Conservation (phyloP, 495 filamentous ascomycete species). For the Aspergillus nidulans region DNA sequence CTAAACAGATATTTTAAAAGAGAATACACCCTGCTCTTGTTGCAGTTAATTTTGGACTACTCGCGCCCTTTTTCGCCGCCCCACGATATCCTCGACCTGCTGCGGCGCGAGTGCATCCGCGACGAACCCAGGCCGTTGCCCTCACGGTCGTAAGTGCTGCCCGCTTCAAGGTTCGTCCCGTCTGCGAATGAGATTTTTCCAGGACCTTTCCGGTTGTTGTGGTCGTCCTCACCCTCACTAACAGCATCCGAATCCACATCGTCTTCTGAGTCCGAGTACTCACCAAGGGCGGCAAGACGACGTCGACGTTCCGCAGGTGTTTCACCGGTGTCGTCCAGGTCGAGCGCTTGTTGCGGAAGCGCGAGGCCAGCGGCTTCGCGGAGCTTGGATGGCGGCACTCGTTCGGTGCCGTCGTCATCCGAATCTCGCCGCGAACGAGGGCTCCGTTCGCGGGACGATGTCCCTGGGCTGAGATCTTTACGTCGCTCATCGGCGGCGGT, state of each 20-base stretch:
- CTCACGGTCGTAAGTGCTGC: slow-evolving; percentile 11
- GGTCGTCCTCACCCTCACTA: slow-evolving; percentile 29
- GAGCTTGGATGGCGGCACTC: slow-evolving; percentile 43
- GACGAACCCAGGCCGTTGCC: slow-evolving; percentile 9
- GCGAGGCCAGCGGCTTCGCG: slow-evolving; percentile 35
- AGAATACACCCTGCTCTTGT: neutral
- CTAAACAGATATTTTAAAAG: neutral
- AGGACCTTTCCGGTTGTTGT: slow-evolving; percentile 14
- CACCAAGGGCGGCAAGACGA: slow-evolving; percentile 80
- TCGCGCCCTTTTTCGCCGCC: slow-evolving; percentile 29
- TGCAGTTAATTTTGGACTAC: slow-evolving; percentile 1
- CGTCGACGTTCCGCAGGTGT: slow-evolving; percentile 79
- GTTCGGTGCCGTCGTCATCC: slow-evolving; percentile 56
- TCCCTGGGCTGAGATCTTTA: slow-evolving; percentile 30
- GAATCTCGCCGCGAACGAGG: slow-evolving; percentile 43
- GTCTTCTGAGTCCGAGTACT: slow-evolving; percentile 52
- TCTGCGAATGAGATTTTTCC: slow-evolving; percentile 35
- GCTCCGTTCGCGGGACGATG: slow-evolving; percentile 17
- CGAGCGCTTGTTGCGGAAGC: slow-evolving; percentile 20
- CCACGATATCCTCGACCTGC: slow-evolving; percentile 22
- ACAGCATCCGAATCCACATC: slow-evolving; percentile 56
- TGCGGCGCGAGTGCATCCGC: neutral
- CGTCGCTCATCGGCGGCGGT: slow-evolving; percentile 50
- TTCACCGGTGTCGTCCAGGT: slow-evolving; percentile 54
- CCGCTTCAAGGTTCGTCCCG: slow-evolving; percentile 20